phyloP scores from a whole-genome alignment of 164 flowering plant genomes.

The Akebia trifoliata region DNA sequence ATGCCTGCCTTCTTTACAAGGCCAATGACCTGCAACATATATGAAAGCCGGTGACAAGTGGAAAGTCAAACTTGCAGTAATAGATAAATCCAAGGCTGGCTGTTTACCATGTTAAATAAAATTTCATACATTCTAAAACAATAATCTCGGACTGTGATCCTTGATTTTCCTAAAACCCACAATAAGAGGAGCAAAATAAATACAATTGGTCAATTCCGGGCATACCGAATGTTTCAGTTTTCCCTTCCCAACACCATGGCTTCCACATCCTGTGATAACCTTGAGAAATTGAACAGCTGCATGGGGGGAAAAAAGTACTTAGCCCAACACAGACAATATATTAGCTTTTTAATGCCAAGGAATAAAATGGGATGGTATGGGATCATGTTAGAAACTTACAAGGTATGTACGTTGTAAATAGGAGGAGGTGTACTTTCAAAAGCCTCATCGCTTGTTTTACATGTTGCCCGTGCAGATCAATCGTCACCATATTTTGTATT shows the following conservation, averaged over 20 bases:
- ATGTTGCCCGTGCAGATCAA: conserved; percentile 97
- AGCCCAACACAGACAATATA: neutral
- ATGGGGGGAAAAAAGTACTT: conserved; percentile 5
- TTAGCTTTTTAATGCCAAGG: neutral
- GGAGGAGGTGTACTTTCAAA: conserved; percentile 61
- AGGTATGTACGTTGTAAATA: conserved; percentile 54
- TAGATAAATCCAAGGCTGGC: no score
- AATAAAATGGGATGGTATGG: neutral
- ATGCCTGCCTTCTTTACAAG: conserved; percentile 63
- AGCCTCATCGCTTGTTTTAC: conserved; percentile 77
- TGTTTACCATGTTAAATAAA: no score
- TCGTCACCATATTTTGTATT: conserved; percentile 73
- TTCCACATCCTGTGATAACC: conserved; percentile 89
- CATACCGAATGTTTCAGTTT: conserved; percentile 79
- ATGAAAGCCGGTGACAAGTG: conserved; percentile 9
- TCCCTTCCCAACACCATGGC: conserved; percentile 67
- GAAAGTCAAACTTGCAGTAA: no score
- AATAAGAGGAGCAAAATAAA: neutral
- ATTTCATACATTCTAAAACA: neutral
- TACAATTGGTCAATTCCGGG: neutral
- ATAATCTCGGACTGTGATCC: neutral
- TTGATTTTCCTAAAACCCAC: neutral
- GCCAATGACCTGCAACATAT: conserved; percentile 41
- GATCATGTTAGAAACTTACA: conserved; percentile 44
- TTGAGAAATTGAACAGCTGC: conserved; percentile 68